These are phyloP conservation scores for Chlorokybus atmophyticus DNA, from an alignment of 139 green algal species.

Conservation along the genomic window DNA sequence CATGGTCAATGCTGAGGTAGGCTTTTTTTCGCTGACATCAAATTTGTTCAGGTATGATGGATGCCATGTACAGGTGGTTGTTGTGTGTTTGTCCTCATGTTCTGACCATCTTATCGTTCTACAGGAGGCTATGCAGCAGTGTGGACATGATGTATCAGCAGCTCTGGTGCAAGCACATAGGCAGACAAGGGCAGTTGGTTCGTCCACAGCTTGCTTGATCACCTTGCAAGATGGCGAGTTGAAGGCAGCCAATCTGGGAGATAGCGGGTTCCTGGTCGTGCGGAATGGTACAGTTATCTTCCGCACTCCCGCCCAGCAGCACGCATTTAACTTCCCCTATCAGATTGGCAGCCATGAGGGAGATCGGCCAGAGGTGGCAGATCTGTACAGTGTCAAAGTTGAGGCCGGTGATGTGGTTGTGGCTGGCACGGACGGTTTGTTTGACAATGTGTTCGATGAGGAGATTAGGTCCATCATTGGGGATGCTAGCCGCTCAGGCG, in stretches of 20 bases:
- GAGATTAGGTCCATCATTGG: conserved; percentile 55
- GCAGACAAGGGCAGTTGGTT: conserved; percentile 46
- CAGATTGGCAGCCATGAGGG: conserved; percentile 29
- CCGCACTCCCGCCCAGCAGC: conserved; percentile 79
- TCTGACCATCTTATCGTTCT: too few relatives aligned
- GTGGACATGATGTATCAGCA: too few relatives aligned
- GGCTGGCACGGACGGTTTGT: conserved; percentile 83
- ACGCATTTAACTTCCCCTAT: conserved; percentile 97
- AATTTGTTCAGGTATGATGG: too few relatives aligned
- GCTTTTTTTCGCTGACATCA: too few relatives aligned
- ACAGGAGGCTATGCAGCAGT: too few relatives aligned
- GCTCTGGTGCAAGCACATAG: conserved; percentile 42
- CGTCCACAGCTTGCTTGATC: conserved; percentile 53
- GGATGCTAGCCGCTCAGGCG: not conserved
- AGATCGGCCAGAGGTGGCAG: conserved; percentile 1
- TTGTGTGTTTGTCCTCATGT: too few relatives aligned
- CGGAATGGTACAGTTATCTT: conserved; percentile 41
- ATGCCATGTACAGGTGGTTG: too few relatives aligned
- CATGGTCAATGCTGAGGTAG: conserved; percentile 8
- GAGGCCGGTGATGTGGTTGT: conserved; percentile 77
- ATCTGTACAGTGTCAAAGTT: conserved; percentile 48
- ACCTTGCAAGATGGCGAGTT: conserved; percentile 42
- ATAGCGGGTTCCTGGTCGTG: conserved; percentile 68
- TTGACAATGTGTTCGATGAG: conserved; percentile 92
- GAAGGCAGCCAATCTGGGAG: conserved; percentile 46